Evolutionary conservation across 192 early-diverging fungal genomes (phyloP).

Genomic region (Globomyces pollinis-pini): DNA sequence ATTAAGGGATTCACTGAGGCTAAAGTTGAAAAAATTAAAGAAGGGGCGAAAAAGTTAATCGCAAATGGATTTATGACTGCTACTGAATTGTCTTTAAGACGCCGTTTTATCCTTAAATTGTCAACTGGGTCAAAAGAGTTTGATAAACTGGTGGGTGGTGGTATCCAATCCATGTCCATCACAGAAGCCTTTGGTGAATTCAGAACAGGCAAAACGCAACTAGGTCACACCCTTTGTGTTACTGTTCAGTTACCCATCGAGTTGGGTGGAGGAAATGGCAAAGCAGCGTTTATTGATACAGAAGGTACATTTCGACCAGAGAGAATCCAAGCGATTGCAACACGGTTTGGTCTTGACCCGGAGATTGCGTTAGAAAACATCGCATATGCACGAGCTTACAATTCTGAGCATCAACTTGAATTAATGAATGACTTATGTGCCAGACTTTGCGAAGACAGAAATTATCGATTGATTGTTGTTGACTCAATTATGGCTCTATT

Average conservation of each 20-base stretch:
- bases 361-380: constrained; percentile 71
- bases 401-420: constrained; percentile 78
- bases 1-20: constrained; percentile 71
- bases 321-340: constrained; percentile 65
- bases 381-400: constrained; percentile 69
- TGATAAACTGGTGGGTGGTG: constrained; percentile 72
- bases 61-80: constrained; percentile 4
- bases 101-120: constrained; percentile 56
- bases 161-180: constrained; percentile 72
- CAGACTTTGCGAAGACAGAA: constrained; percentile 54
- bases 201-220: constrained; percentile 79
- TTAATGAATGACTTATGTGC: constrained; percentile 66
- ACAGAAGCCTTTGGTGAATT: constrained; percentile 87
- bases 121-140: constrained; percentile 71
- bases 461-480: constrained; percentile 39
- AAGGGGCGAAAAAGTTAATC: constrained; percentile 24
- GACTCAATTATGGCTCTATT: constrained; percentile 45
- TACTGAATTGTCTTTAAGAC: neutral
- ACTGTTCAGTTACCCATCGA: constrained; percentile 58
- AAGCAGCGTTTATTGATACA: constrained; percentile 57
- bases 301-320: constrained; percentile 79
- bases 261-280: constrained; percentile 72
- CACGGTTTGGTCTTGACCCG: constrained; percentile 49
- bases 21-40: constrained; percentile 84
- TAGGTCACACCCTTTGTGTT: constrained; percentile 73